Evolutionary conservation across 306 rosid species (phyloP).

Genomic region (Dryas alaskensis): DNA sequence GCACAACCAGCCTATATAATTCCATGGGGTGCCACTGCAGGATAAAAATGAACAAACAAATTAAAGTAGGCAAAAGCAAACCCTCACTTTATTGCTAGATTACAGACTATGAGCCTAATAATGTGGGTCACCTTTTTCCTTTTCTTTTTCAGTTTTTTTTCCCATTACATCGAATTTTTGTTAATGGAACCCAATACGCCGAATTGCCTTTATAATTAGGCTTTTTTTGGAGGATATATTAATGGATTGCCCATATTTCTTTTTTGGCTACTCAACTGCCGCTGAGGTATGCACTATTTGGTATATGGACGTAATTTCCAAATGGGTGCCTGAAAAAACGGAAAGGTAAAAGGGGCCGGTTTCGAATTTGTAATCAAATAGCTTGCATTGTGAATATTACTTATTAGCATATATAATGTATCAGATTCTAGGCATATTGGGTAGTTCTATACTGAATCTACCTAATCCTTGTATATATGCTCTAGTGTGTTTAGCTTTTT

Average conservation of each 20-base stretch:
- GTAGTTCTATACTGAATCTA: not conserved
- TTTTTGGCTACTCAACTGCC: not conserved
- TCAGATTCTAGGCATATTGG: too few relatives aligned
- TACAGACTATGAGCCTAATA: conserved; percentile 29
- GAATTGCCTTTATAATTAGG: not conserved
- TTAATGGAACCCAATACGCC: not conserved
- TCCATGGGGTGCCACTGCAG: not conserved
- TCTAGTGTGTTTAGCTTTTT: not conserved
- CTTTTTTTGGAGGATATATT: not conserved
- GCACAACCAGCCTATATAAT: not conserved
- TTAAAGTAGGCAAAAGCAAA: conserved; percentile 9
- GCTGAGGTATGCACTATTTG: not conserved
- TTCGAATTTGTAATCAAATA: not conserved
- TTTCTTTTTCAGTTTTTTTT: not conserved
- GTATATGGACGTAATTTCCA: not conserved
- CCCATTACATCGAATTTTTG: not conserved
- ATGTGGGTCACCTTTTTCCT: conserved; percentile 18
- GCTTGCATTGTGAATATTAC: not conserved
- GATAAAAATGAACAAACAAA: not conserved
- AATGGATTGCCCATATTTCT: not conserved
- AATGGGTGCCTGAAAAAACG: not conserved
- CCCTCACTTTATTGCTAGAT: conserved; percentile 39
- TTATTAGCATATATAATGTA: too few relatives aligned
- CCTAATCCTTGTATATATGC: not conserved
- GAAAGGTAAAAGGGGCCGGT: not conserved